These are phyloP conservation scores for Podaxis sp. DNA, from an alignment of 768 basidiomycete species.

Conservation along the genomic window DNA sequence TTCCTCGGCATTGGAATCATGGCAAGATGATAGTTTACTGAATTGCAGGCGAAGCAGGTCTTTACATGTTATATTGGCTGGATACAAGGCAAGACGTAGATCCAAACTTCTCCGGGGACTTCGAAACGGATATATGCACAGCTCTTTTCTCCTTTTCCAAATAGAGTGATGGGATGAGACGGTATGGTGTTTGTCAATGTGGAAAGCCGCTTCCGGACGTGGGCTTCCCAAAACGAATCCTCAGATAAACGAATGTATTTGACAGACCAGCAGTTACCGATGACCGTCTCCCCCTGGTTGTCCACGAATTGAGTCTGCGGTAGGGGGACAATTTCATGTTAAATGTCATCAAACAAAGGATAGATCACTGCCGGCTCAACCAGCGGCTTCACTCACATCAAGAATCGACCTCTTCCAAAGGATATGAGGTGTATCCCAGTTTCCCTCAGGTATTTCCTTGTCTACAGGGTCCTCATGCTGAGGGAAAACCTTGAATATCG, in stretches of 20 bases:
- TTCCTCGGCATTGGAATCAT: too few species aligned
- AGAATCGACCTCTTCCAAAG: background rate
- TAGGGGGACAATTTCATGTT: background rate
- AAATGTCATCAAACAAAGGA: background rate
- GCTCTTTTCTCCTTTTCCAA: background rate
- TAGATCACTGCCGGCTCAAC: background rate
- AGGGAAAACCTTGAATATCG: background rate
- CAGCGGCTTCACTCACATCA: background rate
- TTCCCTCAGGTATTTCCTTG: background rate
- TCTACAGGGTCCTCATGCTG: background rate
- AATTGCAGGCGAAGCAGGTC: too few species aligned
- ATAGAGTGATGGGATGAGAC: background rate
- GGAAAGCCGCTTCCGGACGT: background rate
- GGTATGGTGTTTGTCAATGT: background rate
- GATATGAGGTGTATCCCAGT: background rate
- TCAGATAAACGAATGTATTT: background rate
- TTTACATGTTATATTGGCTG: background rate
- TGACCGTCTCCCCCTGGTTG: background rate
- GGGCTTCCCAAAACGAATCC: background rate
- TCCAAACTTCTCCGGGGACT: background rate
- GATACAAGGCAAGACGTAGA: background rate
- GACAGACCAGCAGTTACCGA: background rate
- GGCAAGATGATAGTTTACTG: too few species aligned
- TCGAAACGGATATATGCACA: background rate
- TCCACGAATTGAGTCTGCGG: background rate